Evolutionary conservation across 2,329 filamentous ascomycete species (phyloP).

Genomic region (Microdochium trichocladiopsis): DNA sequence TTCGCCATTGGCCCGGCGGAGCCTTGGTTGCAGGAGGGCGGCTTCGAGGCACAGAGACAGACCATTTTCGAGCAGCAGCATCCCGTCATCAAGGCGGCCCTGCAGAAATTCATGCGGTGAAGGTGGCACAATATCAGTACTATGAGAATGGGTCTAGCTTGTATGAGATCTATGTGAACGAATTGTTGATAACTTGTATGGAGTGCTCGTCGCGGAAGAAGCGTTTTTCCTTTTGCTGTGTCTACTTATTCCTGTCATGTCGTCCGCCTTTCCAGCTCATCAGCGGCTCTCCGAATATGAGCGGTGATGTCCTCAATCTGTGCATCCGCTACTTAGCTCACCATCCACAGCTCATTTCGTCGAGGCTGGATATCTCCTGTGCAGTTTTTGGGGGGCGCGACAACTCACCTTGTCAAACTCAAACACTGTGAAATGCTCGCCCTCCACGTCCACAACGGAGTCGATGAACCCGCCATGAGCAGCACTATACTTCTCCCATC

Average conservation of each 20-base stretch:
- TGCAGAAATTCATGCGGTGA: slow-evolving; percentile 13
- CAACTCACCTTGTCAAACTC: slow-evolving; percentile 17
- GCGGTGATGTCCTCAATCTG: slow-evolving; percentile 15
- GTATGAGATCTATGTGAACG: no score
- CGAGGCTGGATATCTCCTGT: no score
- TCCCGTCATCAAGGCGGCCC: slow-evolving; percentile 5
- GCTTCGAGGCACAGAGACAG: slow-evolving; percentile 4
- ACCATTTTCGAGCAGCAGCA: slow-evolving; percentile 16
- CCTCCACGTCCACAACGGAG: slow-evolving; percentile 38
- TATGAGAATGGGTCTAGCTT: not conserved
- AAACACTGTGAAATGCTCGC: slow-evolving; percentile 39
- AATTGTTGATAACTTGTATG: no score
- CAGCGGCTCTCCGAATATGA: slow-evolving; percentile 16
- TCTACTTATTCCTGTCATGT: not conserved
- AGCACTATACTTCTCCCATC: slow-evolving; percentile 37
- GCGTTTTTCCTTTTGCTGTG: not conserved
- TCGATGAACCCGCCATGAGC: slow-evolving; percentile 31
- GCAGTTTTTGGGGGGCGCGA: no score
- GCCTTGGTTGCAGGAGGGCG: not conserved
- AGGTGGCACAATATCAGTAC: not conserved
- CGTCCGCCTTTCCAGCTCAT: slow-evolving; percentile 7
- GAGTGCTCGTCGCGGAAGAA: no score
- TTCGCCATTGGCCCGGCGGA: slow-evolving; percentile 25
- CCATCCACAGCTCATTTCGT: no score
- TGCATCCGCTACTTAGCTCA: not conserved